Evolutionary conservation across 768 basidiomycete genomes (phyloP).

Genomic region (Pleurotus djamor): DNA sequence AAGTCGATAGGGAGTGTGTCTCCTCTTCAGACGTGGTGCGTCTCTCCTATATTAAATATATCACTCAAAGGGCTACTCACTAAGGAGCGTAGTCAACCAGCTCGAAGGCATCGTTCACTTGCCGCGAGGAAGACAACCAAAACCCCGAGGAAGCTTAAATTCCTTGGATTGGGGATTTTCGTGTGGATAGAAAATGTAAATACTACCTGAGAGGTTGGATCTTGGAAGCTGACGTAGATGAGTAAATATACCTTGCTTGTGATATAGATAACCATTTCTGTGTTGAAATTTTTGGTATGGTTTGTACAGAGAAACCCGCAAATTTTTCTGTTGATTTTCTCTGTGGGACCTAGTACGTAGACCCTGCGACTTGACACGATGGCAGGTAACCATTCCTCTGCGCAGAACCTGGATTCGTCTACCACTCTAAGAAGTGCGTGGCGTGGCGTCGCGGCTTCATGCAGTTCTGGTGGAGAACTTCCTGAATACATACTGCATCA

Average conservation of each 20-base stretch:
- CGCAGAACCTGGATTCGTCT: too few relatives aligned
- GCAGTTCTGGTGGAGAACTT: too few relatives aligned
- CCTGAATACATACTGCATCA: too few relatives aligned
- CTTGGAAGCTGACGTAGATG: neutral
- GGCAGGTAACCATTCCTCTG: too few relatives aligned
- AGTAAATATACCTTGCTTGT: constrained; percentile 5
- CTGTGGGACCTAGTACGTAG: too few relatives aligned
- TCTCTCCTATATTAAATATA: neutral
- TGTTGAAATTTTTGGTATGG: neutral
- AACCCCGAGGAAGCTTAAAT: neutral
- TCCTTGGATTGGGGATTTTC: neutral
- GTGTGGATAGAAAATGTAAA: too few relatives aligned
- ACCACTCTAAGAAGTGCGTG: too few relatives aligned
- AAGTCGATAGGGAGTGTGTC: neutral
- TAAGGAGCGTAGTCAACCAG: neutral
- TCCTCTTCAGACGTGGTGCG: neutral
- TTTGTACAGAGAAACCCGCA: neutral
- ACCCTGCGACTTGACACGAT: too few relatives aligned
- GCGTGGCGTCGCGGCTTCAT: too few relatives aligned
- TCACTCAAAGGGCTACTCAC: neutral
- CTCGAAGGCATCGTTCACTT: neutral
- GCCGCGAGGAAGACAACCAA: neutral
- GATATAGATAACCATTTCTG: constrained; percentile 6
- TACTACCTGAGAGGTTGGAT: neutral
- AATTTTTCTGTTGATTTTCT: neutral